Base-by-base conservation (phyloP, 2,329 filamentous ascomycete species). In the Alternaria arborescens region DNA sequence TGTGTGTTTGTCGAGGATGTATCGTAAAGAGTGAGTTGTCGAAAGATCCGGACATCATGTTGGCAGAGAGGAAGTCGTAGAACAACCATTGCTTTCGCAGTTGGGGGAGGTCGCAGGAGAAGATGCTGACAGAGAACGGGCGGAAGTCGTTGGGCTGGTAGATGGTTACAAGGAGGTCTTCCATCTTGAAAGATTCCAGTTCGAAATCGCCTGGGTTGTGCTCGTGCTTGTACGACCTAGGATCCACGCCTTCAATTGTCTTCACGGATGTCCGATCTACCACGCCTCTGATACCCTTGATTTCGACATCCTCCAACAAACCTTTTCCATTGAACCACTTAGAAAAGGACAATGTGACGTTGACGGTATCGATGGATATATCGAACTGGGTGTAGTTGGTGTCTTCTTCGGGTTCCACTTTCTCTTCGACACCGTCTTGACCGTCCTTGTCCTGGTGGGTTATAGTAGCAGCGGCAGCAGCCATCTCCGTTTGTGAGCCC, bases 301-400 rank as follows among this genome's bases (percentile, higher is more conserved):
- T 90, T 74, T 97, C 93, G 42, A 99, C 95, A 75, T 98, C 92
- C 70, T 92, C 90, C 8, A 99, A 82, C 6, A 96, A 85, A 0
- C 95, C 95, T 78, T 94, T 97, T 22, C 95, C 94, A 70, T 97
- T 98, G 88, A 97, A 96, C 95, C 95, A 99, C 76, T 97, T 98
- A n/a, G 93, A 86, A 70, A 99, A 98, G 0, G 95, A 99, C 26
- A 99, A 79, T 0, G 94, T 98, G 42, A 99, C 94, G 73, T 99
- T 97, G 63, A 99, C 92, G 0, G 92, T 96, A 64, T 95, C 92
- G 60, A 99, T 92, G 0, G 93, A 97, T 16, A 99, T 84, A 73
- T 99, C 95, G 70, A 97, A 99, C 70, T 99, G 95, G 0, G 94
- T 97, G 77, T 98, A 99, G 75, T 99, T 99, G 18, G 92, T 93